These are phyloP conservation scores for Pseudonitzschia delicatissima DNA, from an alignment of 108 stramenopile species.

Conservation along the genomic window DNA sequence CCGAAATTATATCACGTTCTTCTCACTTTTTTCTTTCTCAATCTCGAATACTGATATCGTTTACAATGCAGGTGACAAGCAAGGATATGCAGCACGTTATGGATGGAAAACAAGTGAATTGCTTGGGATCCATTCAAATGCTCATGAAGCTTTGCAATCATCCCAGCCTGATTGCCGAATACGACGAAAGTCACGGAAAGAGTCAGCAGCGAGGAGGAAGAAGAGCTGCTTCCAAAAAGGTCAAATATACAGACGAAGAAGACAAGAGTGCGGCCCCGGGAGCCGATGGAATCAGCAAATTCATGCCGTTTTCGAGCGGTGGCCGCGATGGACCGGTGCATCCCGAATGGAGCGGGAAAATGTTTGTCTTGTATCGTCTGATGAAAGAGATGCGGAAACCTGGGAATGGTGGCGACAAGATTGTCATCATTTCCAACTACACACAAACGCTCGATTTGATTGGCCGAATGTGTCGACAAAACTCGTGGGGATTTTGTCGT, in stretches of 20 bases:
- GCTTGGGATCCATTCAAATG: conserved; percentile 91
- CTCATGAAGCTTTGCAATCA: conserved; percentile 97
- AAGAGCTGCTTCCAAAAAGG: conserved; percentile 51
- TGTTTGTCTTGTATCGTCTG: conserved; percentile 91
- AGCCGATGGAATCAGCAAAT: conserved; percentile 79
- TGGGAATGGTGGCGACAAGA: conserved; percentile 87
- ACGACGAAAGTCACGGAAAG: conserved; percentile 44
- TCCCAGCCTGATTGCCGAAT: conserved; percentile 82
- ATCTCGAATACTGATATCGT: too few species aligned
- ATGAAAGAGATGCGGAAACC: conserved; percentile 93
- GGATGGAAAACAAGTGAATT: conserved; percentile 97
- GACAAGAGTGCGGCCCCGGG: conserved; percentile 63
- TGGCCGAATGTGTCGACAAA: conserved; percentile 89
- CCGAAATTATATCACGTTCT: not conserved
- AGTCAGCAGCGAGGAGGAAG: conserved; percentile 38
- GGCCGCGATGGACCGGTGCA: conserved; percentile 62
- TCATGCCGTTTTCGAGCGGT: conserved; percentile 64
- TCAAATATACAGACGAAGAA: conserved; percentile 70
- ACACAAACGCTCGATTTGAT: conserved; percentile 97
- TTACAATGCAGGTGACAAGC: conserved; percentile 23
- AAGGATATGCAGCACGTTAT: conserved; percentile 95
- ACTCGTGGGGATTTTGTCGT: conserved; percentile 92
- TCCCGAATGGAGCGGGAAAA: conserved; percentile 92
- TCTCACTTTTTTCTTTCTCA: not conserved
- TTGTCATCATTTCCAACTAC: conserved; percentile 97